phyloP scores from a whole-genome alignment of 225 moss, liverwort and hornwort genomes.

The Thuidium tamariscinum region DNA sequence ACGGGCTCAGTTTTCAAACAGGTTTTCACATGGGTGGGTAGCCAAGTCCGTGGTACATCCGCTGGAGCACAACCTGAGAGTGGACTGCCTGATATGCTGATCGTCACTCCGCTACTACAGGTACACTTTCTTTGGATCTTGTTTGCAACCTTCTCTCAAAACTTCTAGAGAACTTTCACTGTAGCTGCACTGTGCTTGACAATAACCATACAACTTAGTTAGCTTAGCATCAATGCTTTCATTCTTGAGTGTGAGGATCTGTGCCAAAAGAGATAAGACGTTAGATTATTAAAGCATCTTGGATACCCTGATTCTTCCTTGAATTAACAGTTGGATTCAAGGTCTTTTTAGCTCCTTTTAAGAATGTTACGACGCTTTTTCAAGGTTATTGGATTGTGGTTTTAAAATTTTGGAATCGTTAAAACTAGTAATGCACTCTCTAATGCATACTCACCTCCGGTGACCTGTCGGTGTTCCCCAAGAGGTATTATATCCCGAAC shows the following conservation, averaged over 20 bases:
- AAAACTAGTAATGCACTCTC: neutral
- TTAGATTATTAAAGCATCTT: neutral
- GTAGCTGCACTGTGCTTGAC: neutral
- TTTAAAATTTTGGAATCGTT: neutral
- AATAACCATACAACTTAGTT: neutral
- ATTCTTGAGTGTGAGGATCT: neutral
- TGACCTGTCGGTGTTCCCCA: neutral
- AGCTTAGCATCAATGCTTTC: neutral
- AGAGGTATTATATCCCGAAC: neutral
- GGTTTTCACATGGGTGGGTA: conserved; percentile 64
- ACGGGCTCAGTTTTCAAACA: conserved; percentile 46
- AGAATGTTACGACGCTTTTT: neutral
- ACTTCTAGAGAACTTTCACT: neutral
- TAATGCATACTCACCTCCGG: neutral
- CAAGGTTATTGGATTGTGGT: neutral
- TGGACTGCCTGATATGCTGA: conserved; percentile 36
- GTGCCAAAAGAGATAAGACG: neutral
- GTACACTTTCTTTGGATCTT: conserved; percentile 10
- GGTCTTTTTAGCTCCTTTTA: neutral
- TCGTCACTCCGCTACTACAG: conserved; percentile 64
- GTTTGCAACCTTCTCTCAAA: neutral
- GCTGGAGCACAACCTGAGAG: conserved; percentile 15
- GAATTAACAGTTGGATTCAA: neutral
- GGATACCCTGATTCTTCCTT: neutral
- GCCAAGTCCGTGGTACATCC: conserved; percentile 30